Evolutionary conservation across 805 yeast genomes (phyloP).

Genomic region (Candida yuanshanica): DNA sequence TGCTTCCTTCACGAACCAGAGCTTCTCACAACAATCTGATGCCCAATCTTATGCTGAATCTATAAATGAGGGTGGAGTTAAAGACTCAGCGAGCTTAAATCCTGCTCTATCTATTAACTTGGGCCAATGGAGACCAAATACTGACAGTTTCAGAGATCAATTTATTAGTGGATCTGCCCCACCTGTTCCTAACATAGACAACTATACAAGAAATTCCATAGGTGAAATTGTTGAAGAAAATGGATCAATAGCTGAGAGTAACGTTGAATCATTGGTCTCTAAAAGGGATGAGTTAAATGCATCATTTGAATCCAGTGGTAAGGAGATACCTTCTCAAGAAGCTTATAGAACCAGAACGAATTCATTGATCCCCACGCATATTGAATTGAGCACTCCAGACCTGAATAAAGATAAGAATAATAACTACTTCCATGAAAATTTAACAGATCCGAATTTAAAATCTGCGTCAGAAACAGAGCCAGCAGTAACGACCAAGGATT

Average conservation of each 20-base stretch:
- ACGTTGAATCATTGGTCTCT: constrained; percentile 2
- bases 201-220: constrained; percentile 24
- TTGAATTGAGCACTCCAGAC: constrained; percentile 18
- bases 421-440: constrained; percentile 17
- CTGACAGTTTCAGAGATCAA: constrained; percentile 41
- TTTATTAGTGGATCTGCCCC: constrained; percentile 37
- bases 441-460: not conserved
- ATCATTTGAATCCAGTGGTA: not conserved
- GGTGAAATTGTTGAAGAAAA: constrained; percentile 23
- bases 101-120: constrained; percentile 33
- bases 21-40: constrained; percentile 8
- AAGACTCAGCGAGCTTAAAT: constrained; percentile 10
- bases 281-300: not conserved
- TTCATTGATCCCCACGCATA: constrained; percentile 19
- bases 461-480: not conserved
- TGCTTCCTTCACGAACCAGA: constrained; percentile 19
- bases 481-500: not conserved
- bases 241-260: constrained; percentile 10
- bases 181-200: constrained; percentile 25
- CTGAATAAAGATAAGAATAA: not conserved
- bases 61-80: constrained; percentile 1
- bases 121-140: constrained; percentile 59
- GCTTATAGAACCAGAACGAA: constrained; percentile 21
- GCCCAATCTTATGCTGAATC: constrained; percentile 4
- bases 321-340: constrained; percentile 7